These are phyloP conservation scores for Lepidium sativum DNA, from an alignment of 345 rosid species.

Conservation along the genomic window DNA sequence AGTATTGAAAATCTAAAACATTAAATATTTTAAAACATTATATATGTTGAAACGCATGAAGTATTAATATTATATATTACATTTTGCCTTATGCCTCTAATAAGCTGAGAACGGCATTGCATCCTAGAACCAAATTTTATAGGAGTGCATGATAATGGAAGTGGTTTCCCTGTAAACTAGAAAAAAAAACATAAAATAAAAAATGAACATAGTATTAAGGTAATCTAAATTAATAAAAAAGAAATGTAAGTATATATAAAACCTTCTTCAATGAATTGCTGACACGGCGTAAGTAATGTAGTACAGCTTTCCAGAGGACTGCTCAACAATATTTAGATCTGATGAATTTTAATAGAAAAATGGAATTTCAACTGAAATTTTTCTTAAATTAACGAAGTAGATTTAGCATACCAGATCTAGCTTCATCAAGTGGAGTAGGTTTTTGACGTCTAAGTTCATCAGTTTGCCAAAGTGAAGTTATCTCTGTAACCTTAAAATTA, in stretches of 20 bases:
- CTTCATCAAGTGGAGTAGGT: conserved; percentile 91
- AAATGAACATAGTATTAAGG: too few relatives aligned
- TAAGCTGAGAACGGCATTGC: too few relatives aligned
- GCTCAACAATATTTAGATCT: conserved; percentile 97
- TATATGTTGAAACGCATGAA: too few relatives aligned
- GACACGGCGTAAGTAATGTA: conserved; percentile 85
- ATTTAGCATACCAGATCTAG: conserved; percentile 60
- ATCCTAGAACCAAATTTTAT: conserved; percentile 92
- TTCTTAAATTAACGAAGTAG: background rate
- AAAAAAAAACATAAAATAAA: too few relatives aligned
- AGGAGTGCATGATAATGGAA: conserved; percentile 82
- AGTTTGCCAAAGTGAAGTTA: conserved; percentile 86
- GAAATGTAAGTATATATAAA: too few relatives aligned
- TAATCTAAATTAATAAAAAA: too few relatives aligned
- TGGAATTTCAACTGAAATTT: background rate
- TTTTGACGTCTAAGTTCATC: conserved; percentile 93
- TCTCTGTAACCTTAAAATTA: conserved; percentile 57
- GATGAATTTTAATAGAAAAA: background rate
- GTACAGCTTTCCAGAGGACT: conserved; percentile 91
- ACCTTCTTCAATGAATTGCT: conserved; percentile 90
- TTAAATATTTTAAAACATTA: too few relatives aligned
- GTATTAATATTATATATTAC: too few relatives aligned
- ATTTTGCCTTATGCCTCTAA: too few relatives aligned
- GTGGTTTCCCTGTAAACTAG: conserved; percentile 72
- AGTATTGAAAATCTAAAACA: too few relatives aligned